Percentiles rank a stretch among this genome's conserved stretches.
These are phyloP conservation scores for Zymoseptoria brevis DNA, from an alignment of 2,329 filamentous ascomycete genomes.

Conservation along the genomic window DNA sequence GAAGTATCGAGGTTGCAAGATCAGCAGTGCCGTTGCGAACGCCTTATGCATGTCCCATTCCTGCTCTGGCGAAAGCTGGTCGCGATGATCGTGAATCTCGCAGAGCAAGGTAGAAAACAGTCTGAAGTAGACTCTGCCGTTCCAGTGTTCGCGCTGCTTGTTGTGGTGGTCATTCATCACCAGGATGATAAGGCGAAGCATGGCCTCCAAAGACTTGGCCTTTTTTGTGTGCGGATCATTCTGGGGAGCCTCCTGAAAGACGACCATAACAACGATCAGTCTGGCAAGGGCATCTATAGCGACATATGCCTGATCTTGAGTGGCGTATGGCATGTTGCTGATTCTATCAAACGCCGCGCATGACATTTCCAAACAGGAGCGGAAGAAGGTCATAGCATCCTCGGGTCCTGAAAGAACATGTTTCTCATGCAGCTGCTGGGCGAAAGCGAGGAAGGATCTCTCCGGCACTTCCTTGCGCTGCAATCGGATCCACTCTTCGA, in stretches of 20 bases:
- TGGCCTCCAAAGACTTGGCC: conserved; percentile 63
- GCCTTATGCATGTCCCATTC: conserved; percentile 59
- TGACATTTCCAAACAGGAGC: conserved; percentile 71
- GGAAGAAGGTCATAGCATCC: conserved; percentile 70
- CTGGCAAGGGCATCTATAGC: conserved; percentile 75
- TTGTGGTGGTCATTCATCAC: conserved; percentile 80
- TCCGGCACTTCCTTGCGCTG: conserved; percentile 70
- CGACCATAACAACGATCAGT: conserved; percentile 67
- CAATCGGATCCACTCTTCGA: conserved; percentile 88
- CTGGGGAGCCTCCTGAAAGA: conserved; percentile 57
- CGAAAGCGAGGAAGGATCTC: conserved; percentile 64
- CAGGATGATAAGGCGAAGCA: conserved; percentile 68
- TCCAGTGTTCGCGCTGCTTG: conserved; percentile 72
- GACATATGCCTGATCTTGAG: conserved; percentile 52
- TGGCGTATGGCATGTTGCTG: conserved; percentile 51
- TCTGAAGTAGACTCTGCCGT: conserved; percentile 83
- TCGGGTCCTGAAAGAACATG: conserved; percentile 66
- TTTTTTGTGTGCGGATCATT: conserved; percentile 55
- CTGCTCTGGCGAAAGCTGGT: conserved; percentile 19
- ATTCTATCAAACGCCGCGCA: conserved; percentile 70
- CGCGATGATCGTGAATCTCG: conserved; percentile 46
- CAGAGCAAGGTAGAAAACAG: conserved; percentile 78
- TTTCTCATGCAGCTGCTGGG: conserved; percentile 71
- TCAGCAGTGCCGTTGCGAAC: conserved; percentile 62
- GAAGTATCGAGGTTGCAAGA: conserved; percentile 67